A percentile compares a stretch with the other conserved stretches of the same genome.
phyloP scores from a whole-genome alignment of 2,329 filamentous ascomycete genomes.

The Sclerotinia minor region DNA sequence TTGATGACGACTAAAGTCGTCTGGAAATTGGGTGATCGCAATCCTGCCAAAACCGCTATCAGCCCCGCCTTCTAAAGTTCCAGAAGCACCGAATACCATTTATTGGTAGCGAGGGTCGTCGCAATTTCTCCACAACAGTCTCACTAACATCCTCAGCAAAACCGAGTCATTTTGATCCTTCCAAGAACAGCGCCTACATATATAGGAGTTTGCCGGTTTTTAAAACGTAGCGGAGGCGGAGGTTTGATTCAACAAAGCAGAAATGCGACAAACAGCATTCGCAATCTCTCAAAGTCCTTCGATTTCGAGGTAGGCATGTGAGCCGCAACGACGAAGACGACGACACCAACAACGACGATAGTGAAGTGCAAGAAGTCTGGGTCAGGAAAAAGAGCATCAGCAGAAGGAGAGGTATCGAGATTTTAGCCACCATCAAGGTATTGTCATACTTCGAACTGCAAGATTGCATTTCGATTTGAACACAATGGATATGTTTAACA shows the following conservation, averaged over 20 bases:
- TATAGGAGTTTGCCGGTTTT: not conserved
- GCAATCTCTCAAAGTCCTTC: not conserved
- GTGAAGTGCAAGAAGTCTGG: not conserved
- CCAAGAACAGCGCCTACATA: not conserved
- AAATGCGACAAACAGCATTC: not conserved
- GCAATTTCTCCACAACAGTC: constrained; percentile 17
- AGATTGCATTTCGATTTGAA: not conserved
- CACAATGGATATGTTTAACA: not conserved
- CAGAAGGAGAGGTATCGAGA: not conserved
- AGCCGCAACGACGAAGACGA: not conserved
- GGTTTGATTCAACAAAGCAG: not conserved
- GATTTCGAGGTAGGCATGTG: not conserved
- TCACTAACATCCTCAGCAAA: not conserved
- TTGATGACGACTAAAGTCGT: not conserved
- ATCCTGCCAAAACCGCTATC: not conserved
- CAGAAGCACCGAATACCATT: constrained; percentile 1
- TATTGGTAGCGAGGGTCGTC: constrained; percentile 3
- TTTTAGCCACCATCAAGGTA: not conserved
- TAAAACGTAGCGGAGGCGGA: not conserved
- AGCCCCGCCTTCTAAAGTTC: constrained; percentile 10
- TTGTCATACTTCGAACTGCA: not conserved
- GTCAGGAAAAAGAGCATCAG: not conserved
- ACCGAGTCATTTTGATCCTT: not conserved
- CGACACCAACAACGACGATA: too few relatives aligned
- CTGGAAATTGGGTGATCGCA: not conserved